These are phyloP conservation scores for Ceratocystis huliohia DNA, from an alignment of 2,329 filamentous ascomycete genomes.

Conservation along the genomic window DNA sequence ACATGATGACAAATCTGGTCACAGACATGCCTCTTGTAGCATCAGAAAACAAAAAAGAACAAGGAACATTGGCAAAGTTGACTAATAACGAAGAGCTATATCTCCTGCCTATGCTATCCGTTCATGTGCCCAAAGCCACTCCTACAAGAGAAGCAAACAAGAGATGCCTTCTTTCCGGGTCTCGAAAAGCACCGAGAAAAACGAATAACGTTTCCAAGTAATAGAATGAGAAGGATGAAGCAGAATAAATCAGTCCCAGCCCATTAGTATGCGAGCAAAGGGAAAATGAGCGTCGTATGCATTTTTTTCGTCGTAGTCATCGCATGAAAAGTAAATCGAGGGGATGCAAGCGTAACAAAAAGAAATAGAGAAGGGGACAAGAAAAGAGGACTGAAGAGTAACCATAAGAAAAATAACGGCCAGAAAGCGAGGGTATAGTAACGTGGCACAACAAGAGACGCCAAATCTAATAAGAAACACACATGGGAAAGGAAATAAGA, in stretches of 20 bases:
- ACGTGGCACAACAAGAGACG: conserved; percentile 17
- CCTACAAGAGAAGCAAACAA: too few species aligned
- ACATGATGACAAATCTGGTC: background rate
- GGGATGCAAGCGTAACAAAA: background rate
- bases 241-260: background rate
- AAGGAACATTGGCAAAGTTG: background rate
- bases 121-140: too few species aligned
- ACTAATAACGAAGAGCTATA: too few species aligned
- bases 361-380: background rate
- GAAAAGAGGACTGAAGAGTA: background rate
- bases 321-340: background rate
- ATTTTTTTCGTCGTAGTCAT: conserved; percentile 3
- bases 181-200: background rate
- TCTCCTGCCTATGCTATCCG: too few species aligned
- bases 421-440: conserved; percentile 14
- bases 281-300: background rate
- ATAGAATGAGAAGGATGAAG: background rate
- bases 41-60: background rate
- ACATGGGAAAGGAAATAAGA: conserved; percentile 13
- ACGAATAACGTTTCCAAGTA: background rate
- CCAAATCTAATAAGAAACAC: conserved; percentile 4
- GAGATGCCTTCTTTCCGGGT: too few species aligned
- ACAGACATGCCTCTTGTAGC: background rate
- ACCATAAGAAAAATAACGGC: background rate
- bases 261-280: too few species aligned